Percentiles rank a stretch among this genome's conserved stretches.
These are phyloP conservation scores for Articulospora tetracladia DNA, from an alignment of 495 filamentous ascomycete species.

Conservation along the genomic window DNA sequence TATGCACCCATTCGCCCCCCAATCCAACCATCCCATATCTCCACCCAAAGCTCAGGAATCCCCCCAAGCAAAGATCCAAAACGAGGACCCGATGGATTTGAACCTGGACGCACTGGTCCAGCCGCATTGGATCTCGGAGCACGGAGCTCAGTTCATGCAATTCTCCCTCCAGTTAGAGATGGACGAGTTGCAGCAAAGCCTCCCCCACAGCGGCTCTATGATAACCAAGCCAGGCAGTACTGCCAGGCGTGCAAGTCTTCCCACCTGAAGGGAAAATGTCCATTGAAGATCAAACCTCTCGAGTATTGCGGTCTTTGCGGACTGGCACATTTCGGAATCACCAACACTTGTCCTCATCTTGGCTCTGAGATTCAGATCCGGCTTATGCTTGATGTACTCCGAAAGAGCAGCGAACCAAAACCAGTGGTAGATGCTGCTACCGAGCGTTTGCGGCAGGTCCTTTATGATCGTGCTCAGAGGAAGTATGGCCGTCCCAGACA, in stretches of 20 bases:
- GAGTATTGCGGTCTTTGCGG: neutral
- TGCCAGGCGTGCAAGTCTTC: neutral
- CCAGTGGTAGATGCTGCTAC: neutral
- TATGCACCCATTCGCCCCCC: neutral
- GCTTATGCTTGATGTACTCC: neutral
- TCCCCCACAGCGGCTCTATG: neutral
- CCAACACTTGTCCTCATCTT: neutral
- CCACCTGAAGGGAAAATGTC: neutral
- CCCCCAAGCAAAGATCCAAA: neutral
- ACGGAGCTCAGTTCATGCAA: neutral
- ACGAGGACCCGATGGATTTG: neutral
- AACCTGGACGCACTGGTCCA: neutral
- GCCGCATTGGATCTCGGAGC: neutral
- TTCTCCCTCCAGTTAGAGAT: neutral
- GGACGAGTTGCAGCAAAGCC: neutral
- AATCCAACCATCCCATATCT: neutral
- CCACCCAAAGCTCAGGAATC: neutral
- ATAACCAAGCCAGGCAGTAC: neutral
- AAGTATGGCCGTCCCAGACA: too few relatives aligned
- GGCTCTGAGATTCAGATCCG: neutral
- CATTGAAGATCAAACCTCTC: neutral
- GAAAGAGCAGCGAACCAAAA: neutral
- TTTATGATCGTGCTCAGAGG: neutral
- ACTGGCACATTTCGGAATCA: constrained; percentile 1
- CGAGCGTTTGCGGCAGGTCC: neutral